Percentiles rank a stretch among this genome's conserved stretches.
Conservation (phyloP, 2,329 filamentous ascomycete genomes). For the Diaporthe citrichinensis region DNA sequence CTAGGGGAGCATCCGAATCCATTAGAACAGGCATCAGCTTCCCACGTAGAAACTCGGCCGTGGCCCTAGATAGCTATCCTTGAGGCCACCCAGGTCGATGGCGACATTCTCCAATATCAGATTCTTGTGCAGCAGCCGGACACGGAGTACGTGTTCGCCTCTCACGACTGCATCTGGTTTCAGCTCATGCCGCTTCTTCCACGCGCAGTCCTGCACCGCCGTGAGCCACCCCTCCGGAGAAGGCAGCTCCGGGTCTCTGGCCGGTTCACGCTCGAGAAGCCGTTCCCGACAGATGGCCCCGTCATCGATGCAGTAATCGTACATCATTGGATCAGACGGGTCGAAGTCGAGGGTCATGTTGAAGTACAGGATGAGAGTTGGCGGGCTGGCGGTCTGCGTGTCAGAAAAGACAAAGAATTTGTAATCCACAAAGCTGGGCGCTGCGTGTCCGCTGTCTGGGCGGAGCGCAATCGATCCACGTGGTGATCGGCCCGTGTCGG, state of each 20-base stretch:
- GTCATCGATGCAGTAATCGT: slow-evolving; percentile 57
- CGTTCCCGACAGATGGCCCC: slow-evolving; percentile 32
- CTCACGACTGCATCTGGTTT: slow-evolving; percentile 4
- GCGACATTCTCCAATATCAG: slow-evolving; percentile 53
- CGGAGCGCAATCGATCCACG: slow-evolving; percentile 53
- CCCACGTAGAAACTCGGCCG: slow-evolving; percentile 40
- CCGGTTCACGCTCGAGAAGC: slow-evolving; percentile 46
- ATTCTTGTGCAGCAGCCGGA: slow-evolving; percentile 49
- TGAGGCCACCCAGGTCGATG: slow-evolving; percentile 53
- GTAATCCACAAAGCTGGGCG: slow-evolving; percentile 23
- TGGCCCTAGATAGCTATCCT: slow-evolving; percentile 53
- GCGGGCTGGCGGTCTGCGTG: background rate
- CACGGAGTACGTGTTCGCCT: slow-evolving; percentile 45
- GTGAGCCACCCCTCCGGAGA: slow-evolving; percentile 39
- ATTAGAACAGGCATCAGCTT: background rate
- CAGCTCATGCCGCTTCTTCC: slow-evolving; percentile 37
- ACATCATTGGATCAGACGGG: slow-evolving; percentile 56
- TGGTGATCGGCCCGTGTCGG: slow-evolving; percentile 57
- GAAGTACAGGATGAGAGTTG: slow-evolving; percentile 54
- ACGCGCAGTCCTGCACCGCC: slow-evolving; percentile 43
- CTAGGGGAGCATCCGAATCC: too few species aligned
- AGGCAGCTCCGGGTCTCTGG: slow-evolving; percentile 30
- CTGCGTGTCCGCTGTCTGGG: background rate
- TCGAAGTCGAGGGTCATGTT: slow-evolving; percentile 53
- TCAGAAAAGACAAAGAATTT: slow-evolving; percentile 34